A percentile compares a stretch with the other conserved stretches of the same genome.
Conservation (phyloP, 768 basidiomycete genomes). For the Pulveroboletus ravenelii region DNA sequence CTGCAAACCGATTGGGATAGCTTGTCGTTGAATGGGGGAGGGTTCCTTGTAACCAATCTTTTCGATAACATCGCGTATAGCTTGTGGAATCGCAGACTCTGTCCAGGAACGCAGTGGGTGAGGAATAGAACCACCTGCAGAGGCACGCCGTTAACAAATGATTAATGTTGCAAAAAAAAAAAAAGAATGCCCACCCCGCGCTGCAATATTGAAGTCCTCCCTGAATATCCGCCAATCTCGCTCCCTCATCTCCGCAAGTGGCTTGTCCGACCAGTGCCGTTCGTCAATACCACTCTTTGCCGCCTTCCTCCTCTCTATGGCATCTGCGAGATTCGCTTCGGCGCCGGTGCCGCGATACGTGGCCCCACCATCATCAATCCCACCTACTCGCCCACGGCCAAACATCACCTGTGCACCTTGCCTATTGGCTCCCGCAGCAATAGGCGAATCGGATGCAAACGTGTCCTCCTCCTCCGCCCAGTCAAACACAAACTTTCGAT, state of each 20-base stretch:
- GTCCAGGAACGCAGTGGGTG: conserved; percentile 90
- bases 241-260: conserved; percentile 87
- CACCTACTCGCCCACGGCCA: conserved; percentile 77
- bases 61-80: conserved; percentile 80
- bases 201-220: conserved; percentile 96
- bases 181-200: conserved; percentile 55
- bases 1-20: conserved; percentile 97
- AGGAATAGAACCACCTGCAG: conserved; percentile 83
- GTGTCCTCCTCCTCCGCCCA: conserved; percentile 99
- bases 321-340: conserved; percentile 66
- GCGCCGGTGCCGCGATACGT: conserved; percentile 28
- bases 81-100: conserved; percentile 77
- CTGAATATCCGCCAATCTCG: conserved; percentile 99
- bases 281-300: conserved; percentile 83
- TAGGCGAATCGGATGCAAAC: conserved; percentile 69
- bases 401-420: conserved; percentile 89
- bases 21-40: conserved; percentile 94
- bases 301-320: conserved; percentile 77
- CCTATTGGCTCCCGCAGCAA: conserved; percentile 61
- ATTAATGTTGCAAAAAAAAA: background rate
- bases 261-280: conserved; percentile 97
- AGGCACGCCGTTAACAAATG: conserved; percentile 1
- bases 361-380: conserved; percentile 76
- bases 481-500: conserved; percentile 98
- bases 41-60: conserved; percentile 96